Base-by-base conservation (phyloP, 176 grass and related monocot genomes). In the Zoysia japonica region DNA sequence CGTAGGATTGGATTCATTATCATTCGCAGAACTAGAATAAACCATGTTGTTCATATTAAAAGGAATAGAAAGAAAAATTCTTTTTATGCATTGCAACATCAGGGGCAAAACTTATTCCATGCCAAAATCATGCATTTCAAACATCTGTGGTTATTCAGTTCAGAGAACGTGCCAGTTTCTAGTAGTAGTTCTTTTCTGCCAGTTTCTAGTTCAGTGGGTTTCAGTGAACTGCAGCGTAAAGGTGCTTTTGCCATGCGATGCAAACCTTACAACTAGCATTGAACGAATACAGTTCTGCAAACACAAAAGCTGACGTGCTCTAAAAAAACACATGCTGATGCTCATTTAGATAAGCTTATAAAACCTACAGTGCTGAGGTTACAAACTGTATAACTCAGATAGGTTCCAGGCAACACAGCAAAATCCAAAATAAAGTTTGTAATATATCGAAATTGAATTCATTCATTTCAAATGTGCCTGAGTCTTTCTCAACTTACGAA, bases 1-100 rank as follows among this genome's bases (percentile, higher is more conserved):
- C 45, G 69, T 14, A 42, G 52, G 28, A 65, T 77, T 67, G 39
- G 13, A 71, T 67, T 67, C 38, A 43, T 15, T 1, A 45, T 14
- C 70, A 45, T 42, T 35, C 51, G 64, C 17, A 5, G 38, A 57
- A 11, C 46, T 5, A 60, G 9, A 40, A 14, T 59, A 72, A 50
- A 39, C 4, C 13, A 84, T 54, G 41, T 5, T 39, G 8, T 69
- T 68, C 56, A 45, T 40, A 61, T 5, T 4, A 78, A 7, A 83
- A 78, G 12, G 28, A 43, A 83, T 42, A 15, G 73, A 57, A 79
- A 57, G 28, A 80, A 28, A 28, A 28, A 28, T 28, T 57, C 17
- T 43, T 62, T 5, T 17, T 15, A 42, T 44, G 66, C 28, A 61
- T 61, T 54, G 28, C 49, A 74, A 16, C 37, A 16, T 56, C 17